These are phyloP conservation scores for Scleroderma bovista DNA, from an alignment of 768 basidiomycete genomes.

Conservation along the genomic window DNA sequence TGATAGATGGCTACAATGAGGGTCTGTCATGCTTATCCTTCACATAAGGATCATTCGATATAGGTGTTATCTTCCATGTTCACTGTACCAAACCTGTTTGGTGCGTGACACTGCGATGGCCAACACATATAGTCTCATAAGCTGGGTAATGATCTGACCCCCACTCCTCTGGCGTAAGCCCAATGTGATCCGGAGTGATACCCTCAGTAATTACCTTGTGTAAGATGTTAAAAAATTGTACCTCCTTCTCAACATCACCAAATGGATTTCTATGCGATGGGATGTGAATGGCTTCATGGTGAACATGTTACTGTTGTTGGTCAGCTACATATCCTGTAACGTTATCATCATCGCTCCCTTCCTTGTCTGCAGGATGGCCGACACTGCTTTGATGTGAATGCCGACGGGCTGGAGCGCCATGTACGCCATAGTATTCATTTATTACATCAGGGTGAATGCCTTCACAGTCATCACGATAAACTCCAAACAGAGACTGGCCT, in stretches of 20 bases:
- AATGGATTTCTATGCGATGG: constrained; percentile 8
- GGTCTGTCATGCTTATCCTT: too few relatives aligned
- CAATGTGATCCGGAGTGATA: constrained; percentile 7
- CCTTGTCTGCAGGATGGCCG: constrained; percentile 1
- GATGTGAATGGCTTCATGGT: constrained; percentile 1
- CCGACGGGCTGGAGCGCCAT: background rate
- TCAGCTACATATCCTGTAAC: background rate
- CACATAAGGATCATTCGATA: too few relatives aligned
- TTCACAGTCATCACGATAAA: constrained; percentile 11
- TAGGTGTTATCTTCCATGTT: too few relatives aligned
- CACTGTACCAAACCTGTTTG: too few relatives aligned
- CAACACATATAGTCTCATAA: constrained; percentile 7
- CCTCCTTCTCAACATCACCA: background rate
- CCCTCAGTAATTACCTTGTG: background rate
- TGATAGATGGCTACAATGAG: too few relatives aligned
- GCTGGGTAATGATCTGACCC: constrained; percentile 5
- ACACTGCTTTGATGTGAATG: too few relatives aligned
- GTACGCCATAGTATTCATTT: constrained; percentile 11
- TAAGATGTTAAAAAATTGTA: constrained; percentile 2
- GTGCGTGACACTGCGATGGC: background rate
- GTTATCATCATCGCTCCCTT: background rate
- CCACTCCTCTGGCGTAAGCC: constrained; percentile 14
- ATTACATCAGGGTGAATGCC: constrained; percentile 13
- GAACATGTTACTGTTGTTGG: background rate
- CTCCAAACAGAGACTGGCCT: constrained; percentile 5